Conservation (phyloP, 306 rosid genomes). For the Vigna unguiculata region DNA sequence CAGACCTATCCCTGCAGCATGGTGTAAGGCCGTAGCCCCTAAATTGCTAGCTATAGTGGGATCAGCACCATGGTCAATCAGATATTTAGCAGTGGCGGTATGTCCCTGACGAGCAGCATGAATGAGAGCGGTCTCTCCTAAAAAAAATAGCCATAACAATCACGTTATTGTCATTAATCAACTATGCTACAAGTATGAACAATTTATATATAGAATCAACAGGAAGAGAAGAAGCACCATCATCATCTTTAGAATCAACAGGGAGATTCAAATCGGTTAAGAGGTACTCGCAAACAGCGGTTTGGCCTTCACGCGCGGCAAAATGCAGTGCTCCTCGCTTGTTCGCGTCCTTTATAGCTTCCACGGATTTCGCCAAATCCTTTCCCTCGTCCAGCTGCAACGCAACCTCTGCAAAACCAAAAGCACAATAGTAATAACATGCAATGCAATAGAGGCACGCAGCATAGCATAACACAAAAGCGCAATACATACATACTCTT, state of each 20-base stretch:
- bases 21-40: slow-evolving; percentile 92
- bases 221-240: slow-evolving; percentile 52
- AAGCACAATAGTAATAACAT: not conserved
- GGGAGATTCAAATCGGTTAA: slow-evolving; percentile 77
- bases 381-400: slow-evolving; percentile 76
- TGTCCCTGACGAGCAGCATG: slow-evolving; percentile 94
- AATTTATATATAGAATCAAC: not conserved
- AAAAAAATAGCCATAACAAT: slow-evolving; percentile 9
- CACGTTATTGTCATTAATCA: not conserved
- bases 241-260: slow-evolving; percentile 86
- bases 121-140: slow-evolving; percentile 86
- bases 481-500: slow-evolving; percentile 55
- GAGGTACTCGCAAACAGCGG: slow-evolving; percentile 77
- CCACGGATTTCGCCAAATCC: slow-evolving; percentile 70
- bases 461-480: not conserved
- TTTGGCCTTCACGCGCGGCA: slow-evolving; percentile 87
- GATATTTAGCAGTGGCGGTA: slow-evolving; percentile 74
- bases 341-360: slow-evolving; percentile 87
- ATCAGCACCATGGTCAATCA: slow-evolving; percentile 74
- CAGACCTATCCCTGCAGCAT: slow-evolving; percentile 84
- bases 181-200: not conserved
- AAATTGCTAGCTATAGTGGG: slow-evolving; percentile 71
- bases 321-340: slow-evolving; percentile 95
- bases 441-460: not conserved
- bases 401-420: slow-evolving; percentile 62